A percentile compares a stretch with the other conserved stretches of the same genome.
phyloP scores from a whole-genome alignment of 768 basidiomycete species.

The Boletus sp. region DNA sequence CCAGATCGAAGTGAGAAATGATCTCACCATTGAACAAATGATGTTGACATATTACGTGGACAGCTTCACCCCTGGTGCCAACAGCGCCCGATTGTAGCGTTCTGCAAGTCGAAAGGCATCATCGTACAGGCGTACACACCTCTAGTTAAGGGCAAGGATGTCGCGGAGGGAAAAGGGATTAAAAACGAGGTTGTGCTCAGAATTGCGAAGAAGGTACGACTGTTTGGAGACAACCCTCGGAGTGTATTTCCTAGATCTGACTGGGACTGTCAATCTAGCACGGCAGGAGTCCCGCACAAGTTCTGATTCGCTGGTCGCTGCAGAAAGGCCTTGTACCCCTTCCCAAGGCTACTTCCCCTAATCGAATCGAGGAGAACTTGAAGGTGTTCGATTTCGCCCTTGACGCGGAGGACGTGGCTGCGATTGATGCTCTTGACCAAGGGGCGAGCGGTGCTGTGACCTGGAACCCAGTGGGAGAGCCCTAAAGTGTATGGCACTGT shows the following conservation, averaged over 20 bases:
- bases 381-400: constrained; percentile 74
- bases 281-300: constrained; percentile 35
- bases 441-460: constrained; percentile 68
- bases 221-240: not conserved
- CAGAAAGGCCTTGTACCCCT: constrained; percentile 61
- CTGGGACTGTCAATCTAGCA: constrained; percentile 17
- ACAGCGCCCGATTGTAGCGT: constrained; percentile 70
- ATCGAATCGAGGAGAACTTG: constrained; percentile 69
- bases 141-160: constrained; percentile 47
- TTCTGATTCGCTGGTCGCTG: constrained; percentile 51
- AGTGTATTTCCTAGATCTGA: not conserved
- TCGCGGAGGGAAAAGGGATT: constrained; percentile 30
- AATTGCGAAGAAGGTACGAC: constrained; percentile 54
- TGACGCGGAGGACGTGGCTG: constrained; percentile 54
- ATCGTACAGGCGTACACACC: constrained; percentile 72
- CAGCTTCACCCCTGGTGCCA: constrained; percentile 81
- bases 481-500: not conserved
- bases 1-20: constrained; percentile 22
- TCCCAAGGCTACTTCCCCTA: constrained; percentile 68
- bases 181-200: constrained; percentile 47
- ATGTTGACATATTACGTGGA: not conserved
- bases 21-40: not conserved
- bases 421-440: constrained; percentile 63
- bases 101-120: constrained; percentile 58
- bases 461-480: constrained; percentile 74